These are phyloP conservation scores for Ceratobasidium sp. DNA, from an alignment of 1,284 basidiomycete species.

Conservation along the genomic window DNA sequence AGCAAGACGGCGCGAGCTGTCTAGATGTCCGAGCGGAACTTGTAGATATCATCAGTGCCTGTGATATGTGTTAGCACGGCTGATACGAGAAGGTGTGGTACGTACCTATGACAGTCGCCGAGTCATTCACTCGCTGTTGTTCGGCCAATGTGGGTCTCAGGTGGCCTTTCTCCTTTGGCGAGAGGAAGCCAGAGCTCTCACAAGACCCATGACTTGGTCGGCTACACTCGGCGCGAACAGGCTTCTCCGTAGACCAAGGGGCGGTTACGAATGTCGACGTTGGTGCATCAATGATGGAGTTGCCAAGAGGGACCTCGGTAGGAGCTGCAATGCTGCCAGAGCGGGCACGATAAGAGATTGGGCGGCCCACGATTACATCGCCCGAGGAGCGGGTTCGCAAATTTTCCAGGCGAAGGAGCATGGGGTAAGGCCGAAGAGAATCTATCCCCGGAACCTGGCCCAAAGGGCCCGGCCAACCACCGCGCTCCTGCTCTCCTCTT, in stretches of 20 bases:
- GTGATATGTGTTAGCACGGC: slow-evolving; percentile 25
- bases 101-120: slow-evolving; percentile 72
- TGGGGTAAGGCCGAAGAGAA: slow-evolving; percentile 1
- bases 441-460: slow-evolving; percentile 18
- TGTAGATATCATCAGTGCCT: slow-evolving; percentile 50
- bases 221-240: slow-evolving; percentile 15
- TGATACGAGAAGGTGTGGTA: slow-evolving; percentile 64
- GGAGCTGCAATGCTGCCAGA: slow-evolving; percentile 33
- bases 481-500: slow-evolving; percentile 21
- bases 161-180: background rate
- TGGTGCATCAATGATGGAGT: background rate
- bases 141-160: slow-evolving; percentile 2
- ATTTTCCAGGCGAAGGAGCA: slow-evolving; percentile 26
- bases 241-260: slow-evolving; percentile 15
- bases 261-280: slow-evolving; percentile 7
- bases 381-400: slow-evolving; percentile 42
- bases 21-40: slow-evolving; percentile 72
- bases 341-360: slow-evolving; percentile 22
- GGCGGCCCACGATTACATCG: slow-evolving; percentile 23
- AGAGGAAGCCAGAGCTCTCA: slow-evolving; percentile 24
- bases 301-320: slow-evolving; percentile 1
- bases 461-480: slow-evolving; percentile 16
- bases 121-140: slow-evolving; percentile 40
- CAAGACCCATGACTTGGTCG: slow-evolving; percentile 22
- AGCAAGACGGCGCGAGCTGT: slow-evolving; percentile 76